Evolutionary conservation across 129 eudicot genomes (phyloP).

Genomic region (Solidago caesia): DNA sequence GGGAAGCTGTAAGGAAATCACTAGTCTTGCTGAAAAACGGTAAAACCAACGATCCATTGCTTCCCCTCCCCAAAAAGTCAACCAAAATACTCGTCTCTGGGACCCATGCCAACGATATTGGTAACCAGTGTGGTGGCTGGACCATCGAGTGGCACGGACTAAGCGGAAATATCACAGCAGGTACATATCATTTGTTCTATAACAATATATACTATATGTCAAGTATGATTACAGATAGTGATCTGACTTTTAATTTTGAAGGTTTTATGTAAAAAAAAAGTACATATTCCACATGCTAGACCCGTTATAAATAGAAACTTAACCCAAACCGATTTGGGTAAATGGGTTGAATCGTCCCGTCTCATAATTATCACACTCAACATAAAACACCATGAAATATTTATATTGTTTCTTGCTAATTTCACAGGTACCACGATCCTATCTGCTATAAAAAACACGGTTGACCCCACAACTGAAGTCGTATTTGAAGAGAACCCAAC

Average conservation of each 20-base stretch:
- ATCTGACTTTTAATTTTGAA: too few species aligned
- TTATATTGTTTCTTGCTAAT: neutral
- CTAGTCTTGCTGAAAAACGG: conserved; percentile 81
- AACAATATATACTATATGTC: too few species aligned
- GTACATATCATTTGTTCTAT: conserved; percentile 24
- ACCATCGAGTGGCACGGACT: conserved; percentile 78
- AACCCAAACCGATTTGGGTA: too few species aligned
- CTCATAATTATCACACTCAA: too few species aligned
- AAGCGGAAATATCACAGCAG: conserved; percentile 60
- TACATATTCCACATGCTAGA: too few species aligned
- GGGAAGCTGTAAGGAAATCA: conserved; percentile 57
- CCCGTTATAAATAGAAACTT: too few species aligned
- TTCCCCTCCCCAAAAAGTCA: conserved; percentile 71
- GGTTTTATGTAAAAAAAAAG: too few species aligned
- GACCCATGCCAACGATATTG: conserved; percentile 63
- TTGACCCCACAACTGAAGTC: neutral
- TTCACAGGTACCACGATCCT: neutral
- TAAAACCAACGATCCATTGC: conserved; percentile 38
- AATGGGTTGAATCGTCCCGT: too few species aligned
- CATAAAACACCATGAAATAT: too few species aligned
- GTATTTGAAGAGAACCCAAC: neutral
- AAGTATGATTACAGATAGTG: too few species aligned
- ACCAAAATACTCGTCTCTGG: conserved; percentile 68
- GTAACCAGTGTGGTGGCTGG: conserved; percentile 91
- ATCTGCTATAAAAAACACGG: neutral